These are phyloP conservation scores for Millerago galiae DNA, from an alignment of 805 yeast genomes.

Conservation along the genomic window DNA sequence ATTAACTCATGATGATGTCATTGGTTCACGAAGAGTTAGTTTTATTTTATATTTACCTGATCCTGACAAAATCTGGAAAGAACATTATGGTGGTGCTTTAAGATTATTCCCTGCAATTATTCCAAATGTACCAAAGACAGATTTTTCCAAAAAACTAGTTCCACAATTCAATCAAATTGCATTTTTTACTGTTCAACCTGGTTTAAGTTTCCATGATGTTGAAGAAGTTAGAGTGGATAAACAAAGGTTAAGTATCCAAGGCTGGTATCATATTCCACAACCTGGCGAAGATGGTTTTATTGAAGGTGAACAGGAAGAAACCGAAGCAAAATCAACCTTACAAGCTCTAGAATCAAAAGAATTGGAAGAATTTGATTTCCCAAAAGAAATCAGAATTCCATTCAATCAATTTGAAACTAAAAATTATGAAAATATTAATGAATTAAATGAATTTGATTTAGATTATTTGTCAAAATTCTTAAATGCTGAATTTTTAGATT, in stretches of 20 bases:
- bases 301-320: conserved; percentile 75
- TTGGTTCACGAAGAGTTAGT: conserved; percentile 89
- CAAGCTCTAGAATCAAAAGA: conserved; percentile 74
- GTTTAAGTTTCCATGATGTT: conserved; percentile 94
- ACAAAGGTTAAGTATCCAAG: conserved; percentile 88
- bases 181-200: conserved; percentile 93
- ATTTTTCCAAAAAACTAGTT: conserved; percentile 58
- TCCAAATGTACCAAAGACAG: conserved; percentile 86
- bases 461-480: conserved; percentile 48
- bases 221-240: conserved; percentile 93
- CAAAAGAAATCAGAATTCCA: conserved; percentile 50
- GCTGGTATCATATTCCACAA: conserved; percentile 99
- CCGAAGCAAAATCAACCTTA: conserved; percentile 69
- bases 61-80: conserved; percentile 84
- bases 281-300: conserved; percentile 80
- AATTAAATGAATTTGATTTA: conserved; percentile 31
- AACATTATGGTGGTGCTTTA: conserved; percentile 89
- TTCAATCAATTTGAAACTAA: conserved; percentile 34
- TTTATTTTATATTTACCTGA: conserved; percentile 91
- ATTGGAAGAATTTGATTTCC: conserved; percentile 75
- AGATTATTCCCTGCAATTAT: conserved; percentile 80
- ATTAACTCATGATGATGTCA: conserved; percentile 94
- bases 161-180: conserved; percentile 97
- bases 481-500: conserved; percentile 44
- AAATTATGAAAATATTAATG: conserved; percentile 14